Conservation (phyloP, 1,284 basidiomycete genomes). For the Ustilago esculenta region DNA sequence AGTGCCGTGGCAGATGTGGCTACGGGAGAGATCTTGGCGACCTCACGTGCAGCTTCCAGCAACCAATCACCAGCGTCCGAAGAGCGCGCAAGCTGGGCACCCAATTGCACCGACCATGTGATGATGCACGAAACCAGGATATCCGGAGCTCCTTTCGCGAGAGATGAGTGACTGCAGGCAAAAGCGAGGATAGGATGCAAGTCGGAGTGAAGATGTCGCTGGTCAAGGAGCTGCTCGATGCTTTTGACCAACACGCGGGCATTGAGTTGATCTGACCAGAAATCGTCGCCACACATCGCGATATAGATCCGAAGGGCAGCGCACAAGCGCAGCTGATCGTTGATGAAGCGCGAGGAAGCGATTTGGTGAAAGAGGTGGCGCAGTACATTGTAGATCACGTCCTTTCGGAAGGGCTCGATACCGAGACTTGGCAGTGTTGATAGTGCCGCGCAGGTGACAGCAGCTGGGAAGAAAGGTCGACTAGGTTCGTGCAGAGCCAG, state of each 20-base stretch:
- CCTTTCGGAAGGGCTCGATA: constrained; percentile 12
- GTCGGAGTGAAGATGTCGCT: constrained; percentile 76
- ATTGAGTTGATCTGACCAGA: constrained; percentile 41
- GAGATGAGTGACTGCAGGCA: constrained; percentile 20
- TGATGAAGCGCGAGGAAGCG: constrained; percentile 78
- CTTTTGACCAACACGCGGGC: constrained; percentile 74
- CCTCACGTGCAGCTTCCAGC: constrained; percentile 21
- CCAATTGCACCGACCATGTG: constrained; percentile 14
- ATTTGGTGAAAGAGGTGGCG: constrained; percentile 78
- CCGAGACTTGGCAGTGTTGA: constrained; percentile 11
- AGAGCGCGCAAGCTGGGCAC: background rate
- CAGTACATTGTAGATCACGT: constrained; percentile 43
- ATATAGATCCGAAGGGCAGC: constrained; percentile 73
- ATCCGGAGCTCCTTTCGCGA: constrained; percentile 9
- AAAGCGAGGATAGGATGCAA: constrained; percentile 76
- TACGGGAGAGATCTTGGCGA: constrained; percentile 15
- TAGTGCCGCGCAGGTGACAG: constrained; percentile 20
- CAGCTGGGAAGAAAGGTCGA: constrained; percentile 32
- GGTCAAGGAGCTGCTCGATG: constrained; percentile 74
- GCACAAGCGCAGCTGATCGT: constrained; percentile 82
- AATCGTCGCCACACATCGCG: constrained; percentile 32
- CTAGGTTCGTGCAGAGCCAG: constrained; percentile 40
- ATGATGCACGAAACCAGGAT: constrained; percentile 27
- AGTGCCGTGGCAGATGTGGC: constrained; percentile 23
- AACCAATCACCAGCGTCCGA: constrained; percentile 14